These are phyloP conservation scores for Alectoria sarmentosa DNA, from an alignment of 495 filamentous ascomycete genomes.

Conservation along the genomic window DNA sequence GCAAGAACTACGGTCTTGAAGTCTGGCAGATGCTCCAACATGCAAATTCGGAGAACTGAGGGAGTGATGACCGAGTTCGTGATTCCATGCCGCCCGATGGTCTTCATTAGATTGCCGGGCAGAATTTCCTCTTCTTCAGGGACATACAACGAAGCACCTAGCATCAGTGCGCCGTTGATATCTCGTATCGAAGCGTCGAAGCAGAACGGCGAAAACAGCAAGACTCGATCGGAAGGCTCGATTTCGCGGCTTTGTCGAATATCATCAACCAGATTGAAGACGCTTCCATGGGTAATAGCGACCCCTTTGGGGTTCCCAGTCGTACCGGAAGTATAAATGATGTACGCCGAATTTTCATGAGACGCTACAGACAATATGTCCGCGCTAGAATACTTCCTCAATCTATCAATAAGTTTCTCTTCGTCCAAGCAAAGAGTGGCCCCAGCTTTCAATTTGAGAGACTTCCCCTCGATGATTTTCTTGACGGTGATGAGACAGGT, in stretches of 20 bases:
- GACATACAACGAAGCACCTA: constrained; percentile 6
- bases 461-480: not conserved
- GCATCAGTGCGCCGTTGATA: not conserved
- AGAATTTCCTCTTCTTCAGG: constrained; percentile 7
- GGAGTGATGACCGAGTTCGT: constrained; percentile 9
- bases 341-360: not conserved
- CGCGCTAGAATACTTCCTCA: not conserved
- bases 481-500: constrained; percentile 5
- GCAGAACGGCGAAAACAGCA: constrained; percentile 6
- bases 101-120: constrained; percentile 5
- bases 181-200: constrained; percentile 13
- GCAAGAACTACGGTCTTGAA: constrained; percentile 27
- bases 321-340: constrained; percentile 19
- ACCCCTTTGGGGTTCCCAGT: constrained; percentile 17
- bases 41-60: constrained; percentile 2
- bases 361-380: not conserved
- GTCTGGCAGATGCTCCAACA: constrained; percentile 9
- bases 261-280: not conserved
- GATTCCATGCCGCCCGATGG: constrained; percentile 1
- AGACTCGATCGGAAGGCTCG: not conserved
- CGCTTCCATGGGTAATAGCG: constrained; percentile 9
- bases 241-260: constrained; percentile 4
- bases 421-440: not conserved
- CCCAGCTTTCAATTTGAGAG: not conserved
- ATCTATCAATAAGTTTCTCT: not conserved